Conservation (phyloP, 2,329 filamentous ascomycete genomes). For the Aspergillus cejpii region DNA sequence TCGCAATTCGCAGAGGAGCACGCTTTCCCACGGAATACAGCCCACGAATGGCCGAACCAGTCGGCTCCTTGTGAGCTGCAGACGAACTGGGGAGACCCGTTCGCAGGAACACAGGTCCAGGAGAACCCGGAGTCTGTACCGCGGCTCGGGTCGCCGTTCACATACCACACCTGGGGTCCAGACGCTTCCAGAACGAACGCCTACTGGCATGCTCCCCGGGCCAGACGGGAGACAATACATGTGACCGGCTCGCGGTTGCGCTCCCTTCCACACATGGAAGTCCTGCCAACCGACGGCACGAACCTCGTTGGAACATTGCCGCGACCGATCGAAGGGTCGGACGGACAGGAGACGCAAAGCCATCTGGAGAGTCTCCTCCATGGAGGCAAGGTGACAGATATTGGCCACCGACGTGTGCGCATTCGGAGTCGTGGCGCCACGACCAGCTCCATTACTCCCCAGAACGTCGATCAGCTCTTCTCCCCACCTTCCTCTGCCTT, state of each 20-base stretch:
- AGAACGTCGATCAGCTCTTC: slow-evolving; percentile 51
- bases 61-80: slow-evolving; percentile 18
- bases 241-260: slow-evolving; percentile 39
- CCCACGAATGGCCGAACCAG: slow-evolving; percentile 35
- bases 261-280: slow-evolving; percentile 52
- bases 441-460: slow-evolving; percentile 49
- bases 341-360: slow-evolving; percentile 54
- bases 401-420: slow-evolving; percentile 51
- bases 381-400: slow-evolving; percentile 38
- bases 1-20: slow-evolving; percentile 30
- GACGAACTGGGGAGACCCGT: slow-evolving; percentile 2
- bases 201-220: slow-evolving; percentile 28
- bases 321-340: slow-evolving; percentile 35
- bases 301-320: slow-evolving; percentile 33
- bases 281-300: slow-evolving; percentile 45
- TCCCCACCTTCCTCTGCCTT: slow-evolving; percentile 42
- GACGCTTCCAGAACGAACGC: slow-evolving; percentile 30
- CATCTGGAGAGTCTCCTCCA: slow-evolving; percentile 46
- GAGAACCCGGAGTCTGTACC: slow-evolving; percentile 28
- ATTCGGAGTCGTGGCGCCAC: slow-evolving; percentile 58
- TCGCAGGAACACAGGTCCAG: slow-evolving; percentile 13
- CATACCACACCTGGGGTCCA: slow-evolving; percentile 46
- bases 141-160: slow-evolving; percentile 45
- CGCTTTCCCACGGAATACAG: slow-evolving; percentile 18
- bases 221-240: slow-evolving; percentile 42